Conservation (phyloP, 2,329 filamentous ascomycete genomes). For the Lasiodiplodia citricola region DNA sequence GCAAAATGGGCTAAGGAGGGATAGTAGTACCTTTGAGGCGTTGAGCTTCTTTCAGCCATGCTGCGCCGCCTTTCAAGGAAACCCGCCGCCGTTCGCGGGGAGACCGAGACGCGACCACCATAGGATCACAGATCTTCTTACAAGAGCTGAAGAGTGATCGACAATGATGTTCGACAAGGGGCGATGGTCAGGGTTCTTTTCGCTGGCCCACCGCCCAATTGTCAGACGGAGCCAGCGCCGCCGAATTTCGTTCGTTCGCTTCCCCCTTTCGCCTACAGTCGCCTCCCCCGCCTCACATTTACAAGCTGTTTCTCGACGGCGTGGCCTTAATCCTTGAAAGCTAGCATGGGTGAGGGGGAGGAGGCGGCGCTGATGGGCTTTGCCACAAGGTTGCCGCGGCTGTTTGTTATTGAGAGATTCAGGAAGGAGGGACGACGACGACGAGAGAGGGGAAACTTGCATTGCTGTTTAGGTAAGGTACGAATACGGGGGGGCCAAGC, state of each 20-base stretch:
- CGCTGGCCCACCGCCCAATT: background rate
- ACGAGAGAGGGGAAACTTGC: background rate
- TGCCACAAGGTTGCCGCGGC: background rate
- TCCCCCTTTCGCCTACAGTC: background rate
- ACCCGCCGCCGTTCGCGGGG: background rate
- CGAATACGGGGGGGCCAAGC: background rate
- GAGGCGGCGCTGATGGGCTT: background rate
- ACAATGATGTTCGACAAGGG: background rate
- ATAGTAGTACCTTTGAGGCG: too few species aligned
- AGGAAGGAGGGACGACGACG: too few species aligned
- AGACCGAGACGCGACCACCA: too few species aligned
- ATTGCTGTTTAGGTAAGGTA: background rate
- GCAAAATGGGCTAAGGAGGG: too few species aligned
- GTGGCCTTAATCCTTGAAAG: background rate
- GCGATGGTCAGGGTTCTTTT: background rate
- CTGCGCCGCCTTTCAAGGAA: background rate
- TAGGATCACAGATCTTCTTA: conserved; percentile 1
- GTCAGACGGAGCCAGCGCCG: background rate
- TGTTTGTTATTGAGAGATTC: background rate
- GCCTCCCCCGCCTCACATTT: background rate
- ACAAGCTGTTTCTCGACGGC: background rate
- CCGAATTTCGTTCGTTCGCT: background rate
- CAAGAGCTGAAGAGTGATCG: background rate
- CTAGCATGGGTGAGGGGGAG: too few species aligned
- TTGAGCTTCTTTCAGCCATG: too few species aligned